Percentiles rank a stretch among this genome's conserved stretches.
Evolutionary conservation across 176 grass and related monocot genomes (phyloP).

Genomic region (Hyparrhenia diplandra): DNA sequence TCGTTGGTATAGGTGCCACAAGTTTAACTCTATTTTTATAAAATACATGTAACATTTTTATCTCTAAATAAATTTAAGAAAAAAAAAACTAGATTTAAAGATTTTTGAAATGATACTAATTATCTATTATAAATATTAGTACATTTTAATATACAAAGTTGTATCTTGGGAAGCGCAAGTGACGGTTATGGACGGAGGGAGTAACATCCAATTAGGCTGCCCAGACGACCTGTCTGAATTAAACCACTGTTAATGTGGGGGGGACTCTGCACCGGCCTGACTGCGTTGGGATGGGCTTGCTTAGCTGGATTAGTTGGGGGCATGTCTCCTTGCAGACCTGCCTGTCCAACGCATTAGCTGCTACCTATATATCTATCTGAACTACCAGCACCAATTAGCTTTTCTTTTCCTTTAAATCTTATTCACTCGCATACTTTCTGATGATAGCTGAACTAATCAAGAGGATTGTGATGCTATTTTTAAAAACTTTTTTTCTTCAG

Average conservation of each 20-base stretch:
- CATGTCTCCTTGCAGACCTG: background rate
- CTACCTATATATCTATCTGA: background rate
- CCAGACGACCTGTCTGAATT: background rate
- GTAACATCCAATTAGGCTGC: too few species aligned
- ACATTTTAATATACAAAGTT: too few species aligned
- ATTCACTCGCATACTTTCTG: background rate
- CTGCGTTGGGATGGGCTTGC: constrained; percentile 10
- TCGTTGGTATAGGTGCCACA: too few species aligned
- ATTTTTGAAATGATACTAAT: too few species aligned
- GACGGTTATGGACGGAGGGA: too few species aligned
- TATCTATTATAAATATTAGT: too few species aligned
- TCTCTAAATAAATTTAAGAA: too few species aligned
- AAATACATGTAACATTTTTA: too few species aligned
- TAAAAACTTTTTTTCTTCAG: background rate
- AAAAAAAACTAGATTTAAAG: too few species aligned
- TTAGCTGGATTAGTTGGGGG: background rate
- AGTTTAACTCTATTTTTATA: too few species aligned
- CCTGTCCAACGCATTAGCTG: constrained; percentile 8
- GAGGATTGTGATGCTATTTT: background rate
- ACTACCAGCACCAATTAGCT: background rate
- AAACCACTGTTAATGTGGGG: background rate
- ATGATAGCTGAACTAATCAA: background rate
- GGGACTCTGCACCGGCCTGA: constrained; percentile 16
- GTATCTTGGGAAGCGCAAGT: too few species aligned
- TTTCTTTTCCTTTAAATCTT: background rate